Evolutionary conservation across 2,329 filamentous ascomycete species (phyloP).

Genomic region (Drechslerella stenobrocha): DNA sequence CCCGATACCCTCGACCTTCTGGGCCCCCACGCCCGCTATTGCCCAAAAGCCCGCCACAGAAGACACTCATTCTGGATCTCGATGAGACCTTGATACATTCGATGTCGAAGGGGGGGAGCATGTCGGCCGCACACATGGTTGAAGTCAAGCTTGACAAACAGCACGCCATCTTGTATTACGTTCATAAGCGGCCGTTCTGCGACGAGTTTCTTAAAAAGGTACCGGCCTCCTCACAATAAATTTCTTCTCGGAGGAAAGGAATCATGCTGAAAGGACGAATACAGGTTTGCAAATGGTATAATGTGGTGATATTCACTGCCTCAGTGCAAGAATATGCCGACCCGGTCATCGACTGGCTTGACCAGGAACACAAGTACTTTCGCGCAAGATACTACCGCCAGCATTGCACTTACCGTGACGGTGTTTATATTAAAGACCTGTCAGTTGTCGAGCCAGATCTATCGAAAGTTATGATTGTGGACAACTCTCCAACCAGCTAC

Average conservation of each 20-base stretch:
- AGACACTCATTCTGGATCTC: conserved; percentile 91
- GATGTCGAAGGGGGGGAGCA: conserved; percentile 92
- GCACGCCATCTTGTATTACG: conserved; percentile 96
- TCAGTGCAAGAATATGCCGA: conserved; percentile 98
- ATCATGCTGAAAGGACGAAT: background rate
- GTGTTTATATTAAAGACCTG: conserved; percentile 96
- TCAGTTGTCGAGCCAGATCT: conserved; percentile 94
- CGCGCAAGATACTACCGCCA: conserved; percentile 91
- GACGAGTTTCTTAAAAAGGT: conserved; percentile 92
- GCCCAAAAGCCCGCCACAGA: conserved; percentile 85
- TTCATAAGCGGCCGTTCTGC: conserved; percentile 95
- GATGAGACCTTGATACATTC: conserved; percentile 98
- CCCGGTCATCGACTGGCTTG: conserved; percentile 97
- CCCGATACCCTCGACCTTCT: conserved; percentile 86
- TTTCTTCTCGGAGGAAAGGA: background rate
- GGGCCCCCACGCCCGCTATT: conserved; percentile 87
- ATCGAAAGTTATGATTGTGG: conserved; percentile 97
- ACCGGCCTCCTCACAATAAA: conserved; percentile 32
- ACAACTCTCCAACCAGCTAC: conserved; percentile 97
- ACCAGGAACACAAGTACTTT: conserved; percentile 96
- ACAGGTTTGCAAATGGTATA: conserved; percentile 94
- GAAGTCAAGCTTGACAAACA: conserved; percentile 90
- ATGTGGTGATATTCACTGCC: conserved; percentile 92
- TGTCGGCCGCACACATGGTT: conserved; percentile 98
- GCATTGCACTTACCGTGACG: conserved; percentile 93